These are phyloP conservation scores for Macadamia integrifolia DNA, from an alignment of 164 flowering plant species.

Conservation along the genomic window DNA sequence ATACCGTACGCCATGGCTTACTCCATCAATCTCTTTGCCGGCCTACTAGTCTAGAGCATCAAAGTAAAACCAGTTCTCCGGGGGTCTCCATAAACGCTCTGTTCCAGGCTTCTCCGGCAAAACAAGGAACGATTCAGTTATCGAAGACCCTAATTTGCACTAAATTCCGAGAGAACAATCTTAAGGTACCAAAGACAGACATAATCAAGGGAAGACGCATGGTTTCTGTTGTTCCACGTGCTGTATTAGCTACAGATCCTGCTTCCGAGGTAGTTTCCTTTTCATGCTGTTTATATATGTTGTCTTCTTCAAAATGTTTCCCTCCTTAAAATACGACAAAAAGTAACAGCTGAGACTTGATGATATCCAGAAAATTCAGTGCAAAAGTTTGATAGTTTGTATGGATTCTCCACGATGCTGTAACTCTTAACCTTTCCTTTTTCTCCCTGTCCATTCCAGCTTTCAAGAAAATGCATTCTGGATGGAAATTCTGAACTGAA, in stretches of 20 bases:
- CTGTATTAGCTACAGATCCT: conserved; percentile 58
- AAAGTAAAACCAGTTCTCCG: conserved; percentile 35
- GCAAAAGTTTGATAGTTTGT: no score
- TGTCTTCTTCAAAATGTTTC: background rate
- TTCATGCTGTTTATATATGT: background rate
- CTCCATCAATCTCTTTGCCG: conserved; percentile 37
- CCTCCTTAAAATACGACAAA: no score
- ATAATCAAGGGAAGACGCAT: conserved; percentile 24
- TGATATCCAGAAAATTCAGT: background rate
- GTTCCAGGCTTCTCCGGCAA: conserved; percentile 25
- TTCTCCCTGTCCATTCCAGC: conserved; percentile 32
- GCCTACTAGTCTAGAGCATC: conserved; percentile 37
- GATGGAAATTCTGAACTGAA: conserved; percentile 65
- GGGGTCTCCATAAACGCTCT: conserved; percentile 32
- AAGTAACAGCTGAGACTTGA: no score
- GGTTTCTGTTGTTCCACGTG: conserved; percentile 20
- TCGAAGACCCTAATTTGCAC: conserved; percentile 26
- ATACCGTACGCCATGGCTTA: conserved; percentile 44
- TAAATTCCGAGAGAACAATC: conserved; percentile 30
- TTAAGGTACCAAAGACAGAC: conserved; percentile 21
- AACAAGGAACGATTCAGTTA: conserved; percentile 26
- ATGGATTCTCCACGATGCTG: background rate
- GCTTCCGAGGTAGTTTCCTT: conserved; percentile 51
- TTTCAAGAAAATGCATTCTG: conserved; percentile 56
- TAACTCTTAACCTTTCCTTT: background rate